Evolutionary conservation across 2,329 filamentous ascomycete genomes (phyloP).

Genomic region (Nothophaeocryptopus gaeumannii): DNA sequence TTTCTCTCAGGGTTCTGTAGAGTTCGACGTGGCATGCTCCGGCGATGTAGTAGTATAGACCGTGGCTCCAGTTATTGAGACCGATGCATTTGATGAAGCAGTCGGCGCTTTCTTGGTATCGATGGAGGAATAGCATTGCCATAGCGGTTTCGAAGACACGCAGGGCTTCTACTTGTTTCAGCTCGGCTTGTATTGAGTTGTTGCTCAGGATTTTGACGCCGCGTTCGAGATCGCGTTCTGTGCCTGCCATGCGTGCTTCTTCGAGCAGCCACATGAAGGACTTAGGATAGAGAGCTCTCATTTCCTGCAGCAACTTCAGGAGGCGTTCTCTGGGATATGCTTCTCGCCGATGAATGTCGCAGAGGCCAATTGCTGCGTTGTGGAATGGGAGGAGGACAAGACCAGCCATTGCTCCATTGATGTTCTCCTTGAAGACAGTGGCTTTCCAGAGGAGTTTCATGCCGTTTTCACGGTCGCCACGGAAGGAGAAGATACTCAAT

Average conservation of each 20-base stretch:
- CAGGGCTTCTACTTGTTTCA: conserved; percentile 85
- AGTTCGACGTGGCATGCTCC: conserved; percentile 75
- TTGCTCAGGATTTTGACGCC: conserved; percentile 59
- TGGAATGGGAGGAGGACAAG: conserved; percentile 82
- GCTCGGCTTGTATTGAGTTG: conserved; percentile 52
- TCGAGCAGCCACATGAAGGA: conserved; percentile 85
- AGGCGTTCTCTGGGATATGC: conserved; percentile 69
- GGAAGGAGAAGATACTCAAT: conserved; percentile 84
- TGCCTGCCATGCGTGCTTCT: conserved; percentile 73
- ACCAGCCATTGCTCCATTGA: conserved; percentile 88
- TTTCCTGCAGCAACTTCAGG: conserved; percentile 63
- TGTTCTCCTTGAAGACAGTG: conserved; percentile 71
- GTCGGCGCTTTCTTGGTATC: conserved; percentile 70
- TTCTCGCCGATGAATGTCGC: conserved; percentile 75
- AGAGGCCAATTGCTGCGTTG: conserved; percentile 79
- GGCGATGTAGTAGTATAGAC: conserved; percentile 85
- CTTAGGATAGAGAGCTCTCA: conserved; percentile 75
- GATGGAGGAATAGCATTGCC: conserved; percentile 73
- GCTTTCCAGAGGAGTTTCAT: conserved; percentile 87
- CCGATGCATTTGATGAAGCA: conserved; percentile 69
- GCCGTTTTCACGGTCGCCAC: conserved; percentile 79
- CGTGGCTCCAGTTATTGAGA: conserved; percentile 87
- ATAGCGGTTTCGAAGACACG: conserved; percentile 81
- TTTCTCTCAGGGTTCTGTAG: conserved; percentile 62
- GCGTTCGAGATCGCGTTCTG: conserved; percentile 62